Conservation (phyloP, 176 grass and related monocot species). For the Puccinellia tenuiflora region DNA sequence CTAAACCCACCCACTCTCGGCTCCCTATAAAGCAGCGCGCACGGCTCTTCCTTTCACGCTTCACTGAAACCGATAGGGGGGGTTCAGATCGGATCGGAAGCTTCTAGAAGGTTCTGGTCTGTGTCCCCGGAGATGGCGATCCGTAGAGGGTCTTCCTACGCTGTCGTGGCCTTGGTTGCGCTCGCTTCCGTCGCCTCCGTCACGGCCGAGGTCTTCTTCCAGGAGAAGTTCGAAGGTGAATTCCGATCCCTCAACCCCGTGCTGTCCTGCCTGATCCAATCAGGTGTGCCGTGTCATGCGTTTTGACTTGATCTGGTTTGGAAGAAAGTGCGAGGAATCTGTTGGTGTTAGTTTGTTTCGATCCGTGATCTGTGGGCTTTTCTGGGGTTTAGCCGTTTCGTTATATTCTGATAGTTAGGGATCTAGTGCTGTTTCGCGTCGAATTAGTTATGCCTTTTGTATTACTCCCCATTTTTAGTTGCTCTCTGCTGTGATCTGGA, state of each 20-base stretch:
- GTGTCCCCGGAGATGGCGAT: conserved; percentile 48
- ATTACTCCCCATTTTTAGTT: background rate
- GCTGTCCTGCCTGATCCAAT: background rate
- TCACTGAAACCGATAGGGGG: background rate
- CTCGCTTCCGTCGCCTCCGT: conserved; percentile 47
- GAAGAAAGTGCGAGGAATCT: background rate
- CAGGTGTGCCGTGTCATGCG: background rate
- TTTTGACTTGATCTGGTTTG: background rate
- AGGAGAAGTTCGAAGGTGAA: conserved; percentile 94
- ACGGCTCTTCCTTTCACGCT: background rate
- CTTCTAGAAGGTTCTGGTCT: background rate
- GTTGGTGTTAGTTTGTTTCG: background rate
- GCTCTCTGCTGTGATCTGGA: background rate
- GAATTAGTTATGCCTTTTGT: background rate
- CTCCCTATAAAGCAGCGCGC: background rate
- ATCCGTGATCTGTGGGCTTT: conserved; percentile 3
- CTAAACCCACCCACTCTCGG: too few relatives aligned
- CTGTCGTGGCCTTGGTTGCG: conserved; percentile 32
- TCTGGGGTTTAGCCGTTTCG: background rate
- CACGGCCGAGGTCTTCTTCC: conserved; percentile 71
- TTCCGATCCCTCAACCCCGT: background rate
- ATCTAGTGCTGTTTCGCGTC: background rate
- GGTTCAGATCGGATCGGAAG: conserved; percentile 24
- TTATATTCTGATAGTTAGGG: background rate
- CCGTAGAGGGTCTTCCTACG: conserved; percentile 12